Percentiles rank a stretch among this genome's conserved stretches.
Evolutionary conservation across 306 rosid genomes (phyloP).

Genomic region (Vicia sativa): DNA sequence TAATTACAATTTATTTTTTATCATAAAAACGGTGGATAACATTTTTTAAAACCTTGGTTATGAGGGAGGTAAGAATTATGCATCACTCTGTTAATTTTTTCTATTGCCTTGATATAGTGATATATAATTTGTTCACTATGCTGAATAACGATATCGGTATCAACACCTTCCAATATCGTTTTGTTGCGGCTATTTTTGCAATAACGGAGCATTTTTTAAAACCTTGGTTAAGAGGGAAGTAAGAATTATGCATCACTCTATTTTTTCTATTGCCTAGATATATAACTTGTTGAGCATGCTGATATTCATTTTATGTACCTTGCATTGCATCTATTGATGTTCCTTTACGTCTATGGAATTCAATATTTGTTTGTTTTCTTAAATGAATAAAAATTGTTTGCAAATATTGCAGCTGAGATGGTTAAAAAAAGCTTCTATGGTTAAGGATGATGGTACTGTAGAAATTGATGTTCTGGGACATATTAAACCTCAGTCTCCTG

Average conservation of each 20-base stretch:
- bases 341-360: constrained; percentile 8
- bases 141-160: too few species aligned
- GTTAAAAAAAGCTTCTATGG: constrained; percentile 54
- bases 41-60: too few species aligned
- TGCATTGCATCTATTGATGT: constrained; percentile 34
- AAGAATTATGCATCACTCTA: neutral
- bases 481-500: constrained; percentile 44
- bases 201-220: too few species aligned
- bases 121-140: too few species aligned
- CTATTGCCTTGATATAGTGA: too few species aligned
- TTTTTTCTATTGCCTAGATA: constrained; percentile 4
- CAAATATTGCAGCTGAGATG: constrained; percentile 57
- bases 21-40: too few species aligned
- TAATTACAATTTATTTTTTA: too few species aligned
- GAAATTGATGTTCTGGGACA: constrained; percentile 66
- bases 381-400: constrained; percentile 20
- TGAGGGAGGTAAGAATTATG: too few species aligned
- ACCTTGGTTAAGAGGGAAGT: neutral
- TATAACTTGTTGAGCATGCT: constrained; percentile 14
- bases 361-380: constrained; percentile 14
- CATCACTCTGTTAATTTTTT: too few species aligned
- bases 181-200: too few species aligned
- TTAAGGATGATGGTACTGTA: constrained; percentile 73
- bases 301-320: constrained; percentile 20
- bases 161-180: too few species aligned